Percentiles rank a stretch among this genome's conserved stretches.
phyloP scores from a whole-genome alignment of 768 basidiomycete genomes.

The Podaxis carcinomalis region DNA sequence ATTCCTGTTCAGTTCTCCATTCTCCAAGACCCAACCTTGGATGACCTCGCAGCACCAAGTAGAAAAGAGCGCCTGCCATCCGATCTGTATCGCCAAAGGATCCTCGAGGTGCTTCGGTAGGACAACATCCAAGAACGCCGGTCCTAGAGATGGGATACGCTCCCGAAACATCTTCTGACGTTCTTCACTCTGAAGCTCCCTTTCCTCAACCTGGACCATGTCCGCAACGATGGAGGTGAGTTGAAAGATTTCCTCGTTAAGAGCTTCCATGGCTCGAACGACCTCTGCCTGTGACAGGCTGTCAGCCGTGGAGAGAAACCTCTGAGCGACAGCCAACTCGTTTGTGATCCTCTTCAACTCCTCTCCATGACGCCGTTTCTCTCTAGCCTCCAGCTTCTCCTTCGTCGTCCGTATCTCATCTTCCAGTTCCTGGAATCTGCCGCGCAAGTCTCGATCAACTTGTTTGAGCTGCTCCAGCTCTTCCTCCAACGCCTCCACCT shows the following conservation, averaged over 20 bases:
- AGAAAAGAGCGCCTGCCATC: slow-evolving; percentile 7
- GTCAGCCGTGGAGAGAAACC: slow-evolving; percentile 41
- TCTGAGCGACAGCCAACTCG: slow-evolving; percentile 38
- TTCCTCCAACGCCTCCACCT: background rate
- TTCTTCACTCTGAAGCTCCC: background rate
- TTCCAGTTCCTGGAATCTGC: background rate
- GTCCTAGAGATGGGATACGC: background rate
- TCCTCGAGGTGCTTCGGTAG: background rate
- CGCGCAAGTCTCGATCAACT: background rate
- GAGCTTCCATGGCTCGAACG: slow-evolving; percentile 28
- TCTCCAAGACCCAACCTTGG: background rate
- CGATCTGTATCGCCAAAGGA: slow-evolving; percentile 4
- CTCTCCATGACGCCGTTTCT: slow-evolving; percentile 21
- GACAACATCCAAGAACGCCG: background rate
- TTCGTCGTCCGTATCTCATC: slow-evolving; percentile 16
- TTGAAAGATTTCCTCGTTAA: slow-evolving; percentile 49
- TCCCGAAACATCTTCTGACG: background rate
- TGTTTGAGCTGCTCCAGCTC: background rate
- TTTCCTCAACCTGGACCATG: background rate
- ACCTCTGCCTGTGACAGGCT: slow-evolving; percentile 40
- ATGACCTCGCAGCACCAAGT: background rate
- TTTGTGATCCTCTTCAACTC: slow-evolving; percentile 26
- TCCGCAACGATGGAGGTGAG: slow-evolving; percentile 41
- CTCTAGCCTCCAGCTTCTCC: slow-evolving; percentile 16
- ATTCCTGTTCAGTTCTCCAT: background rate